Base-by-base conservation (phyloP, 1,284 basidiomycete species). In the Dichomitus squalens region DNA sequence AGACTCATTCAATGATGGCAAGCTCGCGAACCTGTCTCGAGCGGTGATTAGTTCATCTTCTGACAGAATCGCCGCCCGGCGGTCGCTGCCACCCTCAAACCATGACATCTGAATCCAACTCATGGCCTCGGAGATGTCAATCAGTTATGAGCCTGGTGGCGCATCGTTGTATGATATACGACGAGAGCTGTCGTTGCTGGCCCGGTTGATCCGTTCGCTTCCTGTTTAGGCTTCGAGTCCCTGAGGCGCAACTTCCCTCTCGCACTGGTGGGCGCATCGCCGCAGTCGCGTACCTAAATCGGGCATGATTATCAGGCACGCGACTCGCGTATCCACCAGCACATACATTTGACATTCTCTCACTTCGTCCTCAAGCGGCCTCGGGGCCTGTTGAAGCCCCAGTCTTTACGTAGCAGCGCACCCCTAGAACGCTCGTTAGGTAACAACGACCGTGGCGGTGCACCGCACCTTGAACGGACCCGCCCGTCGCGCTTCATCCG, bases 381-480 rank as follows among this genome's bases (percentile, higher is more conserved):
- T 41, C 60, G 57, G 60, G 40, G 29, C 23, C 21, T 33, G 35
- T 53, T 55, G 53, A 46, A 53, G 40, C 51, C 33, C 48, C 50
- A 21, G 38, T 12, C 29, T 34, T 56, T 57, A 59, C 54, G 55
- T 50, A 54, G 39, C 47, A 38, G 20, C 29, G 16, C 34, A 9
- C 53, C 9, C 14, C 51, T 50, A 49, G 48, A 12, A 53, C 11
- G 51, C 52, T 44, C 54, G 43, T 53, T 49, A 53, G n/a, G n/a
- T n/a, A n/a, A 61, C 44, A 59, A 57, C 55, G 36, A 34, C 41
- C 55, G 60, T 62, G 60, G 60, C 60, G 49, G 57, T 62, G 60
- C 53, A 46, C 12, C 23, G 20, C 31, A 31, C 44, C 14, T 18
- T 33, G 44, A 33, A 16, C 44, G 33, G 29, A 47, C 31, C 44